Evolutionary conservation across 345 rosid species (phyloP).

Genomic region (Trapa incisa): DNA sequence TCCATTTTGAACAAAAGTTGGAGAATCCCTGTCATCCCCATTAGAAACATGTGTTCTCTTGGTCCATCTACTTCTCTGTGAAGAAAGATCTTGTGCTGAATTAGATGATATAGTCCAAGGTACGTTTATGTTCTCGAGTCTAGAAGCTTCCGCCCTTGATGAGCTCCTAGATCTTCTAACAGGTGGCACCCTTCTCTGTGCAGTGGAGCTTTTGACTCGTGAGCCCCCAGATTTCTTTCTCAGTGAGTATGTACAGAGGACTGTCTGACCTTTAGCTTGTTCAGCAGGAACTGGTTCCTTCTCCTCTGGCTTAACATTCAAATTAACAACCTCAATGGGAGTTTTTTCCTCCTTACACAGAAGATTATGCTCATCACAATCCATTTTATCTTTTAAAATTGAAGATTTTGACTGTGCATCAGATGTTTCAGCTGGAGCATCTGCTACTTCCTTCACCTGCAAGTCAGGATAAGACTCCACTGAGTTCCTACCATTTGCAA

Average conservation of each 20-base stretch:
- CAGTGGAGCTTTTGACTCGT: constrained; percentile 28
- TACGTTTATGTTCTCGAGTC: constrained; percentile 23
- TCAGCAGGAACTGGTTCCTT: constrained; percentile 29
- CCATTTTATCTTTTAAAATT: constrained; percentile 19
- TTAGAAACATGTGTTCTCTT: constrained; percentile 44
- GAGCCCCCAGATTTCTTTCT: constrained; percentile 56
- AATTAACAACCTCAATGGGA: constrained; percentile 25
- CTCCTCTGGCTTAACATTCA: constrained; percentile 25
- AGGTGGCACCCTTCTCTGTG: constrained; percentile 23
- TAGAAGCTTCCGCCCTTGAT: constrained; percentile 29
- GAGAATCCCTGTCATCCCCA: constrained; percentile 39
- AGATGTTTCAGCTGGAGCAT: constrained; percentile 30
- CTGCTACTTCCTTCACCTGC: constrained; percentile 30
- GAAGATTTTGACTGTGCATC: constrained; percentile 24
- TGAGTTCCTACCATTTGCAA: constrained; percentile 39
- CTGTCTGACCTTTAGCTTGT: constrained; percentile 30
- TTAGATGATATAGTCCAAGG: constrained; percentile 22
- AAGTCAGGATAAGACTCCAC: constrained; percentile 24
- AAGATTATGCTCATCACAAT: constrained; percentile 20
- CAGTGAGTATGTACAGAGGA: constrained; percentile 57
- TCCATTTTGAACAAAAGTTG: constrained; percentile 40
- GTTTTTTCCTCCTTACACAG: constrained; percentile 27
- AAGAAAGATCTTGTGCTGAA: constrained; percentile 21
- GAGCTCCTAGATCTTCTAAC: constrained; percentile 45
- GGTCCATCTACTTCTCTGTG: constrained; percentile 28